These are phyloP conservation scores for Phoma herbarum DNA, from an alignment of 2,329 filamentous ascomycete genomes.

Conservation along the genomic window DNA sequence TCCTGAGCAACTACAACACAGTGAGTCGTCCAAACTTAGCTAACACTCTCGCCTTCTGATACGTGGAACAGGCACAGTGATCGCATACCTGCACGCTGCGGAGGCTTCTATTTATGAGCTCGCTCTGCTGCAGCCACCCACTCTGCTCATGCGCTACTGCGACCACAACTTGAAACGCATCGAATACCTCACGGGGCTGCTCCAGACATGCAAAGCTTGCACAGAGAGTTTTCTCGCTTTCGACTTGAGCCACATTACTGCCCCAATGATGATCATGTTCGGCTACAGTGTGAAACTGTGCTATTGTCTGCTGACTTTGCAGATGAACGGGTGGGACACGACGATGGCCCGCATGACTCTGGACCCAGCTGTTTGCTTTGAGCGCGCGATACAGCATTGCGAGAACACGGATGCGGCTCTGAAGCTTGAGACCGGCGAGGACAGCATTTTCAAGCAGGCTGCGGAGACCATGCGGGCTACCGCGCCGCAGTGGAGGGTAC, in stretches of 20 bases:
- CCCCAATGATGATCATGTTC: slow-evolving; percentile 26
- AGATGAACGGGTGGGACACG: slow-evolving; percentile 28
- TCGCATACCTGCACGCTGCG: slow-evolving; percentile 24
- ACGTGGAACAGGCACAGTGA: slow-evolving; percentile 14
- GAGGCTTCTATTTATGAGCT: slow-evolving; percentile 31
- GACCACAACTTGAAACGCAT: slow-evolving; percentile 24
- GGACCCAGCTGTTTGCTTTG: slow-evolving; percentile 21
- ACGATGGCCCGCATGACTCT: slow-evolving; percentile 20
- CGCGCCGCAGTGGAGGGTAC: slow-evolving; percentile 24
- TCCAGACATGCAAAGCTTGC: slow-evolving; percentile 25
- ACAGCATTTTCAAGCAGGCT: slow-evolving; percentile 27
- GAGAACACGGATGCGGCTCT: slow-evolving; percentile 20
- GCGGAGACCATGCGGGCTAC: slow-evolving; percentile 24
- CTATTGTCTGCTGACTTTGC: slow-evolving; percentile 24
- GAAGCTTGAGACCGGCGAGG: slow-evolving; percentile 26
- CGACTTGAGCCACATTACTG: slow-evolving; percentile 20
- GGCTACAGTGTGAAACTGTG: slow-evolving; percentile 24
- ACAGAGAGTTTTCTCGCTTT: slow-evolving; percentile 19
- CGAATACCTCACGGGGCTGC: slow-evolving; percentile 23
- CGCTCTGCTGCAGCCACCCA: slow-evolving; percentile 15
- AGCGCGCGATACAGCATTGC: slow-evolving; percentile 18
- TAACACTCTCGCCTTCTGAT: not conserved
- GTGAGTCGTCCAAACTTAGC: slow-evolving; percentile 14
- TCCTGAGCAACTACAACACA: slow-evolving; percentile 21
- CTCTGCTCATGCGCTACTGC: slow-evolving; percentile 14